Conservation (phyloP, 2,329 filamentous ascomycete species). For the Ophiostoma montium region DNA sequence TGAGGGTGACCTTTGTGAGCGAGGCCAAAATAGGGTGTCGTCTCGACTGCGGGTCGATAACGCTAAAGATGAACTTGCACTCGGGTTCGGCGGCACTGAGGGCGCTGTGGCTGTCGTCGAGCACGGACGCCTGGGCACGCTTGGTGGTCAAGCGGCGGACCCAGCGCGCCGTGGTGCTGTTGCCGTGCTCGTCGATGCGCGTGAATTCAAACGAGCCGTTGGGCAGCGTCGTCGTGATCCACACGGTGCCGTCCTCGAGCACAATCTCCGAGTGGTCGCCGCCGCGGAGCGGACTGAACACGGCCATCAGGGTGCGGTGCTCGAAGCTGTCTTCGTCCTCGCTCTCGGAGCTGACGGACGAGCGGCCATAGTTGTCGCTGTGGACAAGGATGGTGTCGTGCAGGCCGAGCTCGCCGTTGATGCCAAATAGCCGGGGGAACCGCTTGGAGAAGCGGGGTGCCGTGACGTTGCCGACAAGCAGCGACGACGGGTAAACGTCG, state of each 20-base stretch:
- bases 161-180: constrained; percentile 52
- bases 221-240: constrained; percentile 36
- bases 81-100: constrained; percentile 20
- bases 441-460: constrained; percentile 44
- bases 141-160: constrained; percentile 33
- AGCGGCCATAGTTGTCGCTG: constrained; percentile 50
- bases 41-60: constrained; percentile 53
- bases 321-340: constrained; percentile 32
- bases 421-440: constrained; percentile 49
- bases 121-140: constrained; percentile 9
- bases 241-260: constrained; percentile 47
- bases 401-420: constrained; percentile 46
- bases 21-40: constrained; percentile 63
- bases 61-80: constrained; percentile 59
- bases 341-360: constrained; percentile 19
- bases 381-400: constrained; percentile 59
- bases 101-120: constrained; percentile 13
- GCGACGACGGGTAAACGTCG: constrained; percentile 59
- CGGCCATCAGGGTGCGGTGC: constrained; percentile 43
- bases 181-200: constrained; percentile 41
- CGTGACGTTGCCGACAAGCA: constrained; percentile 39
- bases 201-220: constrained; percentile 54
- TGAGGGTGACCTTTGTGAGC: constrained; percentile 47
- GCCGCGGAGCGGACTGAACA: constrained; percentile 48
- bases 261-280: constrained; percentile 50